Conservation (phyloP, 1,284 basidiomycete genomes). For the Tremellales sp. region DNA sequence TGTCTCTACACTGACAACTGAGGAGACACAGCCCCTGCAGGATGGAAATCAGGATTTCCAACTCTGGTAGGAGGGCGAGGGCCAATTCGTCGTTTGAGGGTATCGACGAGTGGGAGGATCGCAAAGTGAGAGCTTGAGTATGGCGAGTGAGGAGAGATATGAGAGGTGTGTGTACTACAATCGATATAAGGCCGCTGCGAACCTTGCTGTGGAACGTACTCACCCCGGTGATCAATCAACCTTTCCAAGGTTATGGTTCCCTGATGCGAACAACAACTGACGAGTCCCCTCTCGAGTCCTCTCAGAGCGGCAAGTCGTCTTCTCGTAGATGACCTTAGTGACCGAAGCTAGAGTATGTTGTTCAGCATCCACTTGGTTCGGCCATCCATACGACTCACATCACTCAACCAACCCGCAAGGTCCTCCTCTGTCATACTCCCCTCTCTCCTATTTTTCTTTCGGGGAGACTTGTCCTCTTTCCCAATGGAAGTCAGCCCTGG, state of each 20-base stretch:
- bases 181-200: background rate
- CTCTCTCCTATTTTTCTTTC: constrained; percentile 3
- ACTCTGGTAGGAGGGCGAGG: constrained; percentile 26
- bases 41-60: constrained; percentile 55
- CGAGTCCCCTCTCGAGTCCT: constrained; percentile 19
- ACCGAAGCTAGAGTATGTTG: constrained; percentile 21
- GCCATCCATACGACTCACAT: constrained; percentile 19
- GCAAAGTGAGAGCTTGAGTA: constrained; percentile 27
- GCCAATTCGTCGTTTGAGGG: constrained; percentile 29
- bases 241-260: background rate
- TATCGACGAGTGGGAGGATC: constrained; percentile 23
- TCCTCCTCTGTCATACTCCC: constrained; percentile 11
- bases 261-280: constrained; percentile 12
- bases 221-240: too few relatives aligned
- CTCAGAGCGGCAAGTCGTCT: constrained; percentile 24
- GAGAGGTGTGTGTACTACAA: constrained; percentile 29
- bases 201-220: constrained; percentile 1
- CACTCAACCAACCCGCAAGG: constrained; percentile 23
- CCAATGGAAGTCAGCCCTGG: constrained; percentile 9
- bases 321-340: constrained; percentile 25
- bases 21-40: constrained; percentile 75
- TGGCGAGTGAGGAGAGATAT: constrained; percentile 34
- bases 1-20: constrained; percentile 64
- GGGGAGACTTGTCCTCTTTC: too few relatives aligned
- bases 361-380: background rate